Evolutionary conservation across 2,329 filamentous ascomycete species (phyloP).

Genomic region (Colletotrichum simmondsii): DNA sequence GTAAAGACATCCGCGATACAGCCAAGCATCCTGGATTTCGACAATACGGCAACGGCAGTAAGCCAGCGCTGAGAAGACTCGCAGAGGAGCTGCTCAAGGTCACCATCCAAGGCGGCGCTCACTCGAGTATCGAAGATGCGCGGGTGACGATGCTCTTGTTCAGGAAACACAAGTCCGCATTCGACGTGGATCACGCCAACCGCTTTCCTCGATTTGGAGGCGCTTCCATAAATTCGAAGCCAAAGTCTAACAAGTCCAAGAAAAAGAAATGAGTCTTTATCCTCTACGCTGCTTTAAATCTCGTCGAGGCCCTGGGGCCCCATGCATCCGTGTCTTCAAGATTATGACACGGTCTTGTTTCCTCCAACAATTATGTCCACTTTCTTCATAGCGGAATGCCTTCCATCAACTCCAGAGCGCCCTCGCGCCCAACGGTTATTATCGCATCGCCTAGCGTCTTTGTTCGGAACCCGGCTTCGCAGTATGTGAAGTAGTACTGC

Average conservation of each 20-base stretch:
- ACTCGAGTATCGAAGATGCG: constrained; percentile 82
- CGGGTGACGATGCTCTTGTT: constrained; percentile 92
- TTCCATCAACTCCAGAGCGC: constrained; percentile 75
- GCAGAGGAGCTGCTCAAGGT: constrained; percentile 67
- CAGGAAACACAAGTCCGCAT: constrained; percentile 81
- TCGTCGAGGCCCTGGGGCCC: background rate
- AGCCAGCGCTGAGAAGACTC: constrained; percentile 73
- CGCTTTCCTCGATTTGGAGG: constrained; percentile 59
- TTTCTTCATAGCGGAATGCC: constrained; percentile 69
- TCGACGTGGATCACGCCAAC: constrained; percentile 83
- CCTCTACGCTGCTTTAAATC: background rate
- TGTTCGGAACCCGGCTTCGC: constrained; percentile 77
- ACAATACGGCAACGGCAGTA: constrained; percentile 73
- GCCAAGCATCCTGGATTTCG: constrained; percentile 80
- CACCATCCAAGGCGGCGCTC: constrained; percentile 72
- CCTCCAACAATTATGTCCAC: background rate
- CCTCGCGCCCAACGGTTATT: constrained; percentile 75
- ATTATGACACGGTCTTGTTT: background rate
- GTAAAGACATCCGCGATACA: constrained; percentile 85
- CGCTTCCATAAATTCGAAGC: constrained; percentile 39
- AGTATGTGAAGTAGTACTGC: constrained; percentile 80
- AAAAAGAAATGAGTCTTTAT: constrained; percentile 50
- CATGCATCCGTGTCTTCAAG: background rate
- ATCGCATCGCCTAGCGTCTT: constrained; percentile 80
- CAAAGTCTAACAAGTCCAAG: constrained; percentile 53